Conservation (phyloP, 306 rosid species). For the Prosopis cineraria region DNA sequence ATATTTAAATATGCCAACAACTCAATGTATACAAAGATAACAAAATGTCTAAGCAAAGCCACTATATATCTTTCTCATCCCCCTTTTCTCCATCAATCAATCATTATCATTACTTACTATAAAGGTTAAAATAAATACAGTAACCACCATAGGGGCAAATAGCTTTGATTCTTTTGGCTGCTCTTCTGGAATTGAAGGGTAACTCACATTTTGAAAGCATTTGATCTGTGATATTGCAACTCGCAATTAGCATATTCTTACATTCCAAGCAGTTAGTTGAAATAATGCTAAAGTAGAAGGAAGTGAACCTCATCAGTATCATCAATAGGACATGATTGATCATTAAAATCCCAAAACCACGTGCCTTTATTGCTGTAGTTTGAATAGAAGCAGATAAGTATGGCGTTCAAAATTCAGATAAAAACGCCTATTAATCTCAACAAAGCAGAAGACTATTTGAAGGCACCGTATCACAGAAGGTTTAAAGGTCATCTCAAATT, state of each 20-base stretch:
- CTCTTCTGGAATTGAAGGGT: conserved; percentile 59
- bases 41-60: neutral
- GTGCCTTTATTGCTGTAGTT: conserved; percentile 52
- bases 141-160: conserved; percentile 62
- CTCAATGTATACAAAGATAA: neutral
- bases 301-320: conserved; percentile 57
- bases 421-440: neutral
- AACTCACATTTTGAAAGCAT: conserved; percentile 47
- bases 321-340: conserved; percentile 42
- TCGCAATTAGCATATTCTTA: conserved; percentile 19
- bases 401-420: conserved; percentile 7
- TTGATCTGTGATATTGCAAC: conserved; percentile 44
- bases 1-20: neutral
- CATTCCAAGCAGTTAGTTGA: conserved; percentile 23
- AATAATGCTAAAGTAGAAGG: conserved; percentile 24
- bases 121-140: conserved; percentile 38
- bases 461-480: conserved; percentile 3
- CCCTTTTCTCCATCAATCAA: neutral
- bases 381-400: neutral
- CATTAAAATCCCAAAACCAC: conserved; percentile 68
- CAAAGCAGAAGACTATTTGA: conserved; percentile 1
- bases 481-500: conserved; percentile 1
- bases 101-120: neutral
- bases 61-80: neutral
- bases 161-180: conserved; percentile 56